Evolutionary conservation across 257 asterid species (phyloP).

Genomic region (Lavandula angustifolia): DNA sequence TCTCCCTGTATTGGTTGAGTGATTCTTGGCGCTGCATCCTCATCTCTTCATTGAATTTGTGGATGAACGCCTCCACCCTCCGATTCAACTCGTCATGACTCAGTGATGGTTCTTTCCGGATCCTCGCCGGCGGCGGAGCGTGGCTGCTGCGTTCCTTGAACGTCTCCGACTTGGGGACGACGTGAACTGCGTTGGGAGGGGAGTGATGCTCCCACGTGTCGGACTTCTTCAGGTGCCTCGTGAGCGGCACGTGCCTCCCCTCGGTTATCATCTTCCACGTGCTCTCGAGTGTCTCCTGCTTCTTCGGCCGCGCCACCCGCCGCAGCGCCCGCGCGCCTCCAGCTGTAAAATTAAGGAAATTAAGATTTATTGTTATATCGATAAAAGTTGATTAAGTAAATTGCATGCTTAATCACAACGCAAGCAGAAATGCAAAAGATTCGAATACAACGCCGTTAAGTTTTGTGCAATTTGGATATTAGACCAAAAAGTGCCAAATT

Average conservation of each 20-base stretch:
- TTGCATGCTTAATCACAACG: conserved; percentile 26
- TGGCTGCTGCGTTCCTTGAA: no score
- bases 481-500: background rate
- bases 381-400: background rate
- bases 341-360: background rate
- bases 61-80: no score
- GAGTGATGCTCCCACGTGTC: conserved; percentile 47
- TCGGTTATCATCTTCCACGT: conserved; percentile 47
- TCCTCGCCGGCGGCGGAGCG: no score
- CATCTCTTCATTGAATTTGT: no score
- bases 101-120: conserved; percentile 24
- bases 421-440: conserved; percentile 15
- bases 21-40: conserved; percentile 61
- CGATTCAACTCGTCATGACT: conserved; percentile 36
- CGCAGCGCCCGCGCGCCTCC: no score
- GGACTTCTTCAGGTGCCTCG: conserved; percentile 53
- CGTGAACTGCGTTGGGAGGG: conserved; percentile 6
- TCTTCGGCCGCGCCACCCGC: no score
- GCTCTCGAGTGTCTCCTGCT: no score
- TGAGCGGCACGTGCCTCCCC: conserved; percentile 46
- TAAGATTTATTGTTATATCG: background rate
- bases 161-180: conserved; percentile 22
- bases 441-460: conserved; percentile 27
- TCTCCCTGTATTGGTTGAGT: conserved; percentile 49
- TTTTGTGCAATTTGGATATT: conserved; percentile 14